phyloP scores from a whole-genome alignment of 257 asterid genomes.

The Ilex aquifolium region DNA sequence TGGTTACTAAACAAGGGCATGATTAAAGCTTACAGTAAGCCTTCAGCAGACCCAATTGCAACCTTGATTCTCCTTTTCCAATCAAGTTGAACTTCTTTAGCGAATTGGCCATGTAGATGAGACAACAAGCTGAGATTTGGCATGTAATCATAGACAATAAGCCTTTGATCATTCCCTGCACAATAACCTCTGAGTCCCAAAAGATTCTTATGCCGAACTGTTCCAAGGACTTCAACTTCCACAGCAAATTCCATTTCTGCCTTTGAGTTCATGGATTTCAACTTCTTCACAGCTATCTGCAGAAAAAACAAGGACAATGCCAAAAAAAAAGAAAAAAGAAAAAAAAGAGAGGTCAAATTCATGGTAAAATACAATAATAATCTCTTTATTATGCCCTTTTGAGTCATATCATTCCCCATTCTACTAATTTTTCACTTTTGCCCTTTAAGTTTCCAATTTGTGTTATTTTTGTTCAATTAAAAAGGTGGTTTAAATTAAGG shows the following conservation, averaged over 20 bases:
- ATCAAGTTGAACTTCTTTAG: not conserved
- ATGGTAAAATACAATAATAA: too few species aligned
- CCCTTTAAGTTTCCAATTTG: too few species aligned
- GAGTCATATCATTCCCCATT: too few species aligned
- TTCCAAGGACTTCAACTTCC: not conserved
- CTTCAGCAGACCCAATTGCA: not conserved
- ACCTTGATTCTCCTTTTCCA: not conserved
- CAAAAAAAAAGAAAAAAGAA: too few species aligned
- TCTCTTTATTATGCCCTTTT: too few species aligned
- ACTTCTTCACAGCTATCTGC: conserved; percentile 1
- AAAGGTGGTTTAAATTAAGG: too few species aligned
- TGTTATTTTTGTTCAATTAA: too few species aligned
- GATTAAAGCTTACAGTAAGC: not conserved
- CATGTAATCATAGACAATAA: not conserved
- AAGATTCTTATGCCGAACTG: not conserved
- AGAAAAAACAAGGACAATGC: not conserved
- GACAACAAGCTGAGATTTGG: not conserved
- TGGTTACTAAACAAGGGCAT: too few species aligned
- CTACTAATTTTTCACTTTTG: too few species aligned
- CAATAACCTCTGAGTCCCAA: not conserved
- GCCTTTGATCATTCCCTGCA: not conserved
- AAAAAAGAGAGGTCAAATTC: not conserved
- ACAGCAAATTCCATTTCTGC: not conserved
- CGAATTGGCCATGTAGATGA: not conserved
- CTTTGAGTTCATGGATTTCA: not conserved